Base-by-base conservation (phyloP, 2,329 filamentous ascomycete genomes). In the Teratosphaeria nubilosa region DNA sequence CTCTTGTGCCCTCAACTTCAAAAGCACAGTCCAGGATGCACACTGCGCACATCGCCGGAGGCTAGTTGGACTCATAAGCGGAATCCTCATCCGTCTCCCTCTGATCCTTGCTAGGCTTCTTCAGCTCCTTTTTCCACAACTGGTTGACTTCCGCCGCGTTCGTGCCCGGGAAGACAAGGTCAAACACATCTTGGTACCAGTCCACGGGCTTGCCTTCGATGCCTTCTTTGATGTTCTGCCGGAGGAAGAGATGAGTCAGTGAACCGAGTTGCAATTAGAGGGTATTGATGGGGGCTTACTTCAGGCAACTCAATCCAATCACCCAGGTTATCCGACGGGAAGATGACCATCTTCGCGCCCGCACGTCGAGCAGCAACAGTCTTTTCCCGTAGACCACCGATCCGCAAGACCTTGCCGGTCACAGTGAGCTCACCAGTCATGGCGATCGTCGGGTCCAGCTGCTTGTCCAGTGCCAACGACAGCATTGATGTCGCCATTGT, bases 371-470 rank as follows among this genome's bases (percentile, higher is more conserved):
- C 95, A 31, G 94, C 94, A 45, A 99, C 92, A 6, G 94, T 96
- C 85, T 99, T 99, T 78, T 99, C 94, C 53, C 94, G 81, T 66
- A 99, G 76, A 0, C 94, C 94, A 54, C 94, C 94, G 71, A 99
- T 99, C 62, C 94, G 82, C 56, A 99, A 77, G 1, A 99, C 92
- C 77, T 99, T 99, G 57, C 94, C 94, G 1, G 94, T 99, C 56
- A 99, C 85, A 1, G 95, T 99, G 63, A 99, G 79, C 75, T 99
- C 94, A 63, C 94, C 94, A 0, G 94, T 99, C 94, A 99, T 99
- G 59, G 95, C 92, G 65, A 97, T 86, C 0, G 89, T 90, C 6
- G 92, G 90, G 69, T 91, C 82, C 54, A 99, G 80, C 16, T 86
- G 81, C 52, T 82, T 81, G 64, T 96, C 84, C 45, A 97, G 77